Percentiles rank a stretch among this genome's conserved stretches.
These are phyloP conservation scores for Trebouxia gelatinosa DNA, from an alignment of 163 green algal species.

Conservation along the genomic window DNA sequence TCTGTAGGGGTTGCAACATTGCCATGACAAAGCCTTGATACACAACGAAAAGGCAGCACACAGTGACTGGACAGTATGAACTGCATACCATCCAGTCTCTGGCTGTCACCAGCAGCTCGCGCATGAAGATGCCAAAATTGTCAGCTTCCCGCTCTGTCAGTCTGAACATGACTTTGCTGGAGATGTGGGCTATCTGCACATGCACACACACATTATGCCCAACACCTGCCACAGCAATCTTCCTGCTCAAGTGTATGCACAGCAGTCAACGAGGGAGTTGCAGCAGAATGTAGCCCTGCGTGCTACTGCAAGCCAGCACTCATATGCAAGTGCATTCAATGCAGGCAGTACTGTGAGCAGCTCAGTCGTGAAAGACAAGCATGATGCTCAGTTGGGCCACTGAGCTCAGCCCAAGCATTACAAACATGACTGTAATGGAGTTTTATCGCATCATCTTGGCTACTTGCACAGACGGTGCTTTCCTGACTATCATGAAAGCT, in stretches of 20 bases:
- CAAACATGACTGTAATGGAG: too few species aligned
- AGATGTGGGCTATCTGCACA: not conserved
- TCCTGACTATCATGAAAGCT: too few species aligned
- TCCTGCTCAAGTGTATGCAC: not conserved
- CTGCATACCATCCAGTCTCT: conserved; percentile 40
- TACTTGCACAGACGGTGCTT: too few species aligned
- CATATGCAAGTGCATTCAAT: not conserved
- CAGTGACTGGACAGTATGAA: not conserved
- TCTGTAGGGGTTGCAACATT: too few species aligned
- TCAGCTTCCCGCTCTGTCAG: conserved; percentile 44
- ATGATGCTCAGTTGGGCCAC: too few species aligned
- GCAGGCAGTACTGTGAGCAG: too few species aligned
- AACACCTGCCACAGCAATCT: not conserved
- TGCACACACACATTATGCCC: not conserved
- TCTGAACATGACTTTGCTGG: conserved; percentile 33
- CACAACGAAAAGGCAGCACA: not conserved
- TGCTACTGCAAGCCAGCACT: not conserved
- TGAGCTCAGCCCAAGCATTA: too few species aligned
- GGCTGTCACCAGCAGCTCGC: conserved; percentile 43
- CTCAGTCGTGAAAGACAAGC: too few species aligned
- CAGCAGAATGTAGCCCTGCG: not conserved
- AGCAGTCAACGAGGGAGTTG: not conserved
- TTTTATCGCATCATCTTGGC: too few species aligned
- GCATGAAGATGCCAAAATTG: conserved; percentile 55
- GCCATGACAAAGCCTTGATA: too few species aligned